Evolutionary conservation across 495 filamentous ascomycete species (phyloP).

Genomic region (Cercophora samala): DNA sequence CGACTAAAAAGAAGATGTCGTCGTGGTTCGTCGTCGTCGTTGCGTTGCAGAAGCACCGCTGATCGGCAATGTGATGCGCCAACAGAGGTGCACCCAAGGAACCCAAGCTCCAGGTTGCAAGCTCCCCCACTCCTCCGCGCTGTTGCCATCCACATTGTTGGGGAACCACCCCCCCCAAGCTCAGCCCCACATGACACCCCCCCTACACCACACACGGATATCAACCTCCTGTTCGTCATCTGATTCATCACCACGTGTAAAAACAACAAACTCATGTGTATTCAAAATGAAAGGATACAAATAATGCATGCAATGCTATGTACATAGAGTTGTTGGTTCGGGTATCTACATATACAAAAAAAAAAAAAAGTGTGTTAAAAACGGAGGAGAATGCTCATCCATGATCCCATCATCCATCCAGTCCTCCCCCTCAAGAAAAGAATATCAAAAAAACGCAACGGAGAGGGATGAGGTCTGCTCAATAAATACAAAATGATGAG

Average conservation of each 20-base stretch:
- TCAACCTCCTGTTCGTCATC: neutral
- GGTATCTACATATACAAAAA: conserved; percentile 17
- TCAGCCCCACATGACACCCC: too few relatives aligned
- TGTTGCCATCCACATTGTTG: too few relatives aligned
- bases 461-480: neutral
- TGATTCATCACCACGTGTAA: neutral
- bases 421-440: neutral
- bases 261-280: too few relatives aligned
- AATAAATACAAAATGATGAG: neutral
- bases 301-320: conserved; percentile 6
- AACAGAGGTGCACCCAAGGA: neutral
- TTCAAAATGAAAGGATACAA: conserved; percentile 1
- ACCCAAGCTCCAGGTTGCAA: neutral
- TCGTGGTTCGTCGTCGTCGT: neutral
- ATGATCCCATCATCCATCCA: neutral
- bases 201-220: too few relatives aligned
- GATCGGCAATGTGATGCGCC: neutral
- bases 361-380: too few relatives aligned
- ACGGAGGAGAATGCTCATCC: conserved; percentile 1
- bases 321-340: conserved; percentile 1
- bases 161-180: too few relatives aligned
- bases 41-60: neutral
- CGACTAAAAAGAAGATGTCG: neutral
- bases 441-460: neutral
- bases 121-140: neutral